A percentile compares a stretch with the other conserved stretches of the same genome.
Evolutionary conservation across 805 yeast species (phyloP).

Genomic region (Nakazawaea ambrosiae): DNA sequence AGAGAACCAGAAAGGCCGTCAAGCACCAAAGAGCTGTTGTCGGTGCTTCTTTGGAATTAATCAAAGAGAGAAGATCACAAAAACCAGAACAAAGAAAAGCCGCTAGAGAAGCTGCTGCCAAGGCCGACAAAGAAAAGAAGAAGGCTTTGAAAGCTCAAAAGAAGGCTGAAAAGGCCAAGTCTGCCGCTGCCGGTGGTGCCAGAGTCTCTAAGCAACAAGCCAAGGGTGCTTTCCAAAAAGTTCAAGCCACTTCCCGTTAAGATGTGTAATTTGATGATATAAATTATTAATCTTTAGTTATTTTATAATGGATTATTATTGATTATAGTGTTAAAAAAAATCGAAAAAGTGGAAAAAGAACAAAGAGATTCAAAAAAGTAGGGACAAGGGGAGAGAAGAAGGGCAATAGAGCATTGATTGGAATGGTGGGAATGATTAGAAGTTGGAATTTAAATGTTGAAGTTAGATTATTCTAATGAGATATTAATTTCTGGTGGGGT

Average conservation of each 20-base stretch:
- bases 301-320: constrained; percentile 3
- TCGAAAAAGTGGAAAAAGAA: no score
- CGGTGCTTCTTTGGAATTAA: constrained; percentile 98
- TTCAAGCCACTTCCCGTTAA: constrained; percentile 95
- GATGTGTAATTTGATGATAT: constrained; percentile 13
- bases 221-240: constrained; percentile 98
- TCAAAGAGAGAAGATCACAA: constrained; percentile 93
- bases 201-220: constrained; percentile 92
- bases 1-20: constrained; percentile 95
- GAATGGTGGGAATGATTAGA: no score
- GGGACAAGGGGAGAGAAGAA: no score
- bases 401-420: no score
- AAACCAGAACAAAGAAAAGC: constrained; percentile 99
- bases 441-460: no score
- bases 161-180: constrained; percentile 88
- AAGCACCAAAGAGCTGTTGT: constrained; percentile 99
- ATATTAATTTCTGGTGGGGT: no score
- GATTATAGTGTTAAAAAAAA: no score
- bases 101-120: constrained; percentile 85
- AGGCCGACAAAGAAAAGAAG: constrained; percentile 80
- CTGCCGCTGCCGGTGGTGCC: constrained; percentile 71
- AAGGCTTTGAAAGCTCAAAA: constrained; percentile 90
- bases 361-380: no score
- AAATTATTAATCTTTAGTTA: no score
- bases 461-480: no score